These are phyloP conservation scores for Blumeria hordei DNA, from an alignment of 2,329 filamentous ascomycete species.

Conservation along the genomic window DNA sequence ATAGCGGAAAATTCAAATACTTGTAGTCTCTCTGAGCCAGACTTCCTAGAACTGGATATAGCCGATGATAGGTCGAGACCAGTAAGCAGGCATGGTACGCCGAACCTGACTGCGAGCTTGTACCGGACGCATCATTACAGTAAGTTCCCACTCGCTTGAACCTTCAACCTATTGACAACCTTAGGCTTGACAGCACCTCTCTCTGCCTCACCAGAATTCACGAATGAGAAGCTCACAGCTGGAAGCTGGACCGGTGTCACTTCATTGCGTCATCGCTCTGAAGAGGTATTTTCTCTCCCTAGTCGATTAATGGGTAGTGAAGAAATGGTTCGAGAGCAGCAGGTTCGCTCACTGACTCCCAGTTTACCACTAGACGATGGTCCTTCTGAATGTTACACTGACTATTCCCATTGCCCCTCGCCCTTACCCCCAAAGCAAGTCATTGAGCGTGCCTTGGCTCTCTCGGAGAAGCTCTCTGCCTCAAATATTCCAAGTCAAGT, in stretches of 20 bases:
- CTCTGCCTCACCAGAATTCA: constrained; percentile 27
- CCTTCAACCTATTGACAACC: constrained; percentile 5
- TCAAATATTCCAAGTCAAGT: constrained; percentile 85
- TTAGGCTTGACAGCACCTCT: constrained; percentile 22
- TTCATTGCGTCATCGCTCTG: constrained; percentile 24
- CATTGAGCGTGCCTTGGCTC: constrained; percentile 54
- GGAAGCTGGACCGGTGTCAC: constrained; percentile 25
- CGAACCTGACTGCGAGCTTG: constrained; percentile 16
- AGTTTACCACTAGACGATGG: constrained; percentile 12
- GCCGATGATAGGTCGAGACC: constrained; percentile 18
- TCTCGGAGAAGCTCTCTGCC: constrained; percentile 68
- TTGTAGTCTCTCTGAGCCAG: constrained; percentile 37
- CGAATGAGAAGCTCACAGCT: constrained; percentile 21
- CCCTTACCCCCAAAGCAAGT: constrained; percentile 49
- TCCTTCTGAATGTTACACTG: constrained; percentile 16
- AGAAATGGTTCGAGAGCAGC: constrained; percentile 15
- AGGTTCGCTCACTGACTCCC: constrained; percentile 18
- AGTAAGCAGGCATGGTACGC: constrained; percentile 21
- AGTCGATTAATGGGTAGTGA: constrained; percentile 17
- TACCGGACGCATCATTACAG: no score
- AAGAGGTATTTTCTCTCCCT: constrained; percentile 26
- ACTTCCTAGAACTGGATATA: constrained; percentile 36
- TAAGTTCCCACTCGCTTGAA: no score
- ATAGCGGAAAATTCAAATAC: constrained; percentile 20
- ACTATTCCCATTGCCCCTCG: constrained; percentile 54